Evolutionary conservation across 2,329 filamentous ascomycete species (phyloP).

Genomic region (Monosporascus sp.): DNA sequence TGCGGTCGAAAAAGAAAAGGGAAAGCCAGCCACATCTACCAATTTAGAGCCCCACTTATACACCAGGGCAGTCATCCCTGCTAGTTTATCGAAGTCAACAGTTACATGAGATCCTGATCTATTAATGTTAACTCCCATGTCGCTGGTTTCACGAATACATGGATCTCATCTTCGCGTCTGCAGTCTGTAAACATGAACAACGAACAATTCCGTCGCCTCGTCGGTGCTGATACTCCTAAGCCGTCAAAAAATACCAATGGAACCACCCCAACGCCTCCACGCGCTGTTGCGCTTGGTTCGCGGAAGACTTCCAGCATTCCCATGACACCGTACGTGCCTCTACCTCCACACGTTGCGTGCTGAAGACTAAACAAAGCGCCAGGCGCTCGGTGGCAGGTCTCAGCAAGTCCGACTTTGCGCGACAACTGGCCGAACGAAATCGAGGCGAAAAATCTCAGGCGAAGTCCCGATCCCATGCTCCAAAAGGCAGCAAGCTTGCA

Average conservation of each 20-base stretch:
- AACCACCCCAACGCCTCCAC: slow-evolving; percentile 30
- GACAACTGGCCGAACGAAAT: slow-evolving; percentile 73
- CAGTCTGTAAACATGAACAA: slow-evolving; percentile 69
- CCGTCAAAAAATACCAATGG: slow-evolving; percentile 38
- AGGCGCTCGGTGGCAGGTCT: slow-evolving; percentile 60
- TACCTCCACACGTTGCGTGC: neutral
- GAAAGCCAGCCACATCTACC: too few relatives aligned
- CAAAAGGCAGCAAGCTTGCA: slow-evolving; percentile 76
- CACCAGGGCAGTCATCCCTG: too few relatives aligned
- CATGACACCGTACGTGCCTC: slow-evolving; percentile 75
- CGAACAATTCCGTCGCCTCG: slow-evolving; percentile 80
- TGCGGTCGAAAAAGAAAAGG: too few relatives aligned
- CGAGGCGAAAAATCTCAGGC: slow-evolving; percentile 53
- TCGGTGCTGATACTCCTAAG: slow-evolving; percentile 48
- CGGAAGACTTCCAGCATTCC: slow-evolving; percentile 75
- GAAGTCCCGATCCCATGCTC: slow-evolving; percentile 71
- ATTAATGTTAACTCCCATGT: neutral
- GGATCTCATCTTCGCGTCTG: neutral
- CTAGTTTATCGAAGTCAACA: too few relatives aligned
- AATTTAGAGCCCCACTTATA: too few relatives aligned
- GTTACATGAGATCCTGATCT: too few relatives aligned
- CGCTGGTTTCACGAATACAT: neutral
- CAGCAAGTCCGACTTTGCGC: slow-evolving; percentile 66
- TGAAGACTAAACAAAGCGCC: slow-evolving; percentile 17
- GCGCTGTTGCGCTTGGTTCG: slow-evolving; percentile 61